phyloP scores from a whole-genome alignment of 805 yeast species.

The Spathaspora girioi region DNA sequence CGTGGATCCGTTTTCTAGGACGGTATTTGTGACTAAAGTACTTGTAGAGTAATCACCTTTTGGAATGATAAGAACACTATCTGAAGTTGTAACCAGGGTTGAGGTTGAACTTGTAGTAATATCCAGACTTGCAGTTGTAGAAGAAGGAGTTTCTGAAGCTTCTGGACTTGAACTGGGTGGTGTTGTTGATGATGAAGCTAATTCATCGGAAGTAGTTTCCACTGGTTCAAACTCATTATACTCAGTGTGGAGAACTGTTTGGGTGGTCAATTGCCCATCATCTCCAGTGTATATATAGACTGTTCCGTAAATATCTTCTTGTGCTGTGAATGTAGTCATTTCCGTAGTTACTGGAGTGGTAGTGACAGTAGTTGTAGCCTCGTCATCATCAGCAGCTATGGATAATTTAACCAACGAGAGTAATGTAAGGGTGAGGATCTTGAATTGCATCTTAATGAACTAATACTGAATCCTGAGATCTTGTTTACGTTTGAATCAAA shows the following conservation, averaged over 20 bases:
- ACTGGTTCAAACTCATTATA: slow-evolving; percentile 3
- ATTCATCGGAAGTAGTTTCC: background rate
- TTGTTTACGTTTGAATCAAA: too few relatives aligned
- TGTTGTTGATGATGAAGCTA: too few relatives aligned
- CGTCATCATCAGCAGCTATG: slow-evolving; percentile 8
- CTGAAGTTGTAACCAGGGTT: background rate
- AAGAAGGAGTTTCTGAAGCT: background rate
- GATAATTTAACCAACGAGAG: background rate
- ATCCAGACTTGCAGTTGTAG: background rate
- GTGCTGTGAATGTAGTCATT: slow-evolving; percentile 24
- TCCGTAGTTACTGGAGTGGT: slow-evolving; percentile 26
- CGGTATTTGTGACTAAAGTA: slow-evolving; percentile 14
- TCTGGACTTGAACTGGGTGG: background rate
- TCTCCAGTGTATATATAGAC: slow-evolving; percentile 27
- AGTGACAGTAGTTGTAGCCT: slow-evolving; percentile 21
- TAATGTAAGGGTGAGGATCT: background rate
- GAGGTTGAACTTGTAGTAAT: background rate
- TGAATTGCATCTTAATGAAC: background rate
- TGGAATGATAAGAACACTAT: slow-evolving; percentile 11
- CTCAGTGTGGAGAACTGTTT: slow-evolving; percentile 15
- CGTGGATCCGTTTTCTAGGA: slow-evolving; percentile 14
- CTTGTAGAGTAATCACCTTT: slow-evolving; percentile 17
- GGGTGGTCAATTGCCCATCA: slow-evolving; percentile 28
- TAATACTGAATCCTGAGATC: background rate
- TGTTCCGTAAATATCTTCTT: slow-evolving; percentile 24